phyloP scores from a whole-genome alignment of 192 early-diverging fungal genomes.

The Coemansia sp. region DNA sequence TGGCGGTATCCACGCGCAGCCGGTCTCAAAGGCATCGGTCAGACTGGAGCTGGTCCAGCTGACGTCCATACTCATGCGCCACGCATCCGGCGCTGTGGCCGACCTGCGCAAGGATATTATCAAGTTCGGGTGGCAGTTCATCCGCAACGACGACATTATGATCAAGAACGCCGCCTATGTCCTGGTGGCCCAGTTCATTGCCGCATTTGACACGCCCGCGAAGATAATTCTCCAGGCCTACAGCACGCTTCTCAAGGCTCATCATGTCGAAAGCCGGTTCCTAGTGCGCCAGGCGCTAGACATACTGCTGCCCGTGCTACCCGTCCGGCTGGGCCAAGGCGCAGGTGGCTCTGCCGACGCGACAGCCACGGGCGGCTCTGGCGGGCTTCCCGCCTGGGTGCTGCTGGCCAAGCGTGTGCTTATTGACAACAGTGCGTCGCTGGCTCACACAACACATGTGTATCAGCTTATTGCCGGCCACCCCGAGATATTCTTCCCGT shows the following conservation, averaged over 20 bases:
- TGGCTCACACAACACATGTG: constrained; percentile 81
- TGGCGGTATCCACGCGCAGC: constrained; percentile 5
- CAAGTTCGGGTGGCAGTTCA: constrained; percentile 89
- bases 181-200: constrained; percentile 84
- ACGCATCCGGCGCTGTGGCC: constrained; percentile 67
- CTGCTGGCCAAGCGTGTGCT: constrained; percentile 82
- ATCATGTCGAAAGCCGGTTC: constrained; percentile 80
- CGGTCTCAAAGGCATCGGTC: constrained; percentile 50
- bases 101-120: constrained; percentile 85
- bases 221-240: constrained; percentile 87
- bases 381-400: constrained; percentile 71
- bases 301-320: constrained; percentile 85
- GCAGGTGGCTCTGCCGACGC: constrained; percentile 17
- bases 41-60: constrained; percentile 89
- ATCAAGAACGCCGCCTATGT: constrained; percentile 96
- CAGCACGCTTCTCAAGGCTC: constrained; percentile 76
- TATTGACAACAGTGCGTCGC: constrained; percentile 88
- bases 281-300: constrained; percentile 93
- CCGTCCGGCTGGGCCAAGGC: constrained; percentile 64
- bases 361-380: constrained; percentile 6
- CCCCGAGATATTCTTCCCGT: constrained; percentile 83
- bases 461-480: constrained; percentile 90
- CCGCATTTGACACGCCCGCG: constrained; percentile 84
- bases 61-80: constrained; percentile 75
- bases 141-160: constrained; percentile 82